A percentile compares a stretch with the other conserved stretches of the same genome.
These are phyloP conservation scores for Emydomyces testavorans DNA, from an alignment of 2,329 filamentous ascomycete species.

Conservation along the genomic window DNA sequence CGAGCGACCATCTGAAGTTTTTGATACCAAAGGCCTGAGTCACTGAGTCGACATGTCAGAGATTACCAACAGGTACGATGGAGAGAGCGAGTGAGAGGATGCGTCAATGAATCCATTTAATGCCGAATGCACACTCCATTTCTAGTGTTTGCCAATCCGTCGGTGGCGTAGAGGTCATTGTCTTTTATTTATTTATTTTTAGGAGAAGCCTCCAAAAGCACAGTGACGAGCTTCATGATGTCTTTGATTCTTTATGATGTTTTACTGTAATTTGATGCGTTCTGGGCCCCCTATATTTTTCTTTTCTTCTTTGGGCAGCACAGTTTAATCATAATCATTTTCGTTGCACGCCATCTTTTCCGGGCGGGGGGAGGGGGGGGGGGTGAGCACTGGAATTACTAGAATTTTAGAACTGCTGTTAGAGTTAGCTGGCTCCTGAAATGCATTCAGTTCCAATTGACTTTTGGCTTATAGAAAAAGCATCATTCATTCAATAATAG, in stretches of 20 bases:
- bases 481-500: too few species aligned
- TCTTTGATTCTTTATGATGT: slow-evolving; percentile 14
- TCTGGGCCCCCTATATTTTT: slow-evolving; percentile 10
- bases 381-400: neutral
- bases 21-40: slow-evolving; percentile 4
- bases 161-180: slow-evolving; percentile 10
- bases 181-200: slow-evolving; percentile 13
- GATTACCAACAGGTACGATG: too few species aligned
- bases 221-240: slow-evolving; percentile 11
- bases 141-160: slow-evolving; percentile 12
- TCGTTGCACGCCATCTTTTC: neutral
- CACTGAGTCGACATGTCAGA: neutral
- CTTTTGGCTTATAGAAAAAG: too few species aligned
- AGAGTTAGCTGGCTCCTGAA: slow-evolving; percentile 7
- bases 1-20: slow-evolving; percentile 12
- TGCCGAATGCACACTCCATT: slow-evolving; percentile 6
- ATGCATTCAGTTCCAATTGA: neutral
- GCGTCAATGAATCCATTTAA: neutral
- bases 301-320: slow-evolving; percentile 10
- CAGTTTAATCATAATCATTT: slow-evolving; percentile 12
- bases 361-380: too few species aligned
- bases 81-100: neutral
- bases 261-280: slow-evolving; percentile 7
- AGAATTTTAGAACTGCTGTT: slow-evolving; percentile 5
- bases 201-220: slow-evolving; percentile 4